Evolutionary conservation across 352 stramenopile genomes (phyloP), one percentile per base, ranked within the genome.

Genomic region (Peronospora farinosa): DNA sequence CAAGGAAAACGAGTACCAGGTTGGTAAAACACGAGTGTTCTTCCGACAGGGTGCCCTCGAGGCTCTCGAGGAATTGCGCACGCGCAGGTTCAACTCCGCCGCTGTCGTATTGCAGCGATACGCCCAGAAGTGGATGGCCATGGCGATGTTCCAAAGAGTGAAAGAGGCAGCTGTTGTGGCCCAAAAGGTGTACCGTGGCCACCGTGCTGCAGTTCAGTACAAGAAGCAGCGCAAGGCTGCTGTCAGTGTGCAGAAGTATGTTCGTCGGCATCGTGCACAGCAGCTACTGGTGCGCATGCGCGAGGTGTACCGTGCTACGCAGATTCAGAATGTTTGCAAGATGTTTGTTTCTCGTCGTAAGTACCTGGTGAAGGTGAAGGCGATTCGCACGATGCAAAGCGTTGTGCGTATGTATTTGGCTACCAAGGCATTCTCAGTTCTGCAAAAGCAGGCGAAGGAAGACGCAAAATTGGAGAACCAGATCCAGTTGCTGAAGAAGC

Each of bases 401-500:
- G 67, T 92, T 16, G 81, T 90, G 55, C 82, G 84, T 32, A 89
- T 84, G 69, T 85, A 88, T 48, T 54, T 92, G 40, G 82, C 82
- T 7, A 58, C 88, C 43, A 83, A 83, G 30, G 72, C 74, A 8
- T 93, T 84, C 48, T 77, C 69, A 0, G 74, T 84, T 41, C 54
- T 91, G 11, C 75, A 90, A 42, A 75, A 74, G 32, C 88, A 97
- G 43, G 88, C 92, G 7, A 88, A 93, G 51, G 88, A 98, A 52
- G 88, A 97, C 56, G 91, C 91, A 30, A 98, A 98, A 71, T 68
- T 98, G 1, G 92, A 98, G 63, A 97, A 97, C 69, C 92, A 97
- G 67, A 94, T 98, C 43, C 76, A 86, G 45, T 55, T 93, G 42
- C 69, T 97, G 17, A 94, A 97, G 74, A 78, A 83, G 46, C 91